phyloP scores from a whole-genome alignment of 2,329 filamentous ascomycete genomes.

The Pestalotiopsis fici region DNA sequence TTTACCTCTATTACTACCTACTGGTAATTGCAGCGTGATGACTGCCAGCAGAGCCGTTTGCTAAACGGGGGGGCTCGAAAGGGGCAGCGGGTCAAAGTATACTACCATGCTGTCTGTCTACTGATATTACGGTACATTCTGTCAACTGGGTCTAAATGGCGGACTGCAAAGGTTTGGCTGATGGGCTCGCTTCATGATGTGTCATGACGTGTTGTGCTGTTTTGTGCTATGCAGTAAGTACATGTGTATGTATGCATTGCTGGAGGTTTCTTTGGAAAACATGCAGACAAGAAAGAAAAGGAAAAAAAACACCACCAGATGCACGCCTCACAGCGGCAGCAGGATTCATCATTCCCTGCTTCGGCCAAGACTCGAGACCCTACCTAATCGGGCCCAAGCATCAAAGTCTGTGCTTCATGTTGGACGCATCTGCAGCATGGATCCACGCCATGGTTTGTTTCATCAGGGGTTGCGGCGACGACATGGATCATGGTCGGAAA shows the following conservation, averaged over 20 bases:
- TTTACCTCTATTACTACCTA: neutral
- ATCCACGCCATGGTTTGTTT: slow-evolving; percentile 11
- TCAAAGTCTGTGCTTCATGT: slow-evolving; percentile 9
- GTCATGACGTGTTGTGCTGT: neutral
- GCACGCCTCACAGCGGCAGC: neutral
- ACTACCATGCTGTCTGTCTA: neutral
- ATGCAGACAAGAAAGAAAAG: neutral
- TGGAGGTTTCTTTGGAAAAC: too few relatives aligned
- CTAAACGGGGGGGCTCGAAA: neutral
- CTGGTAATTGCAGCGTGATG: neutral
- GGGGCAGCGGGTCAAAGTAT: neutral
- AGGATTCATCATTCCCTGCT: neutral
- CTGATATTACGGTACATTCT: neutral
- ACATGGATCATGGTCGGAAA: slow-evolving; percentile 4
- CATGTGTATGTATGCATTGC: neutral
- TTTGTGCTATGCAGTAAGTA: neutral
- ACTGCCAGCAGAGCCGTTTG: neutral
- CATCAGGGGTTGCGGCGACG: slow-evolving; percentile 6
- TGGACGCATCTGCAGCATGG: slow-evolving; percentile 7
- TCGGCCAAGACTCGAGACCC: neutral
- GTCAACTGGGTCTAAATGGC: neutral
- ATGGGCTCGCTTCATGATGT: neutral
- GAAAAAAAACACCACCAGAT: neutral
- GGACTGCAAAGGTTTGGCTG: neutral
- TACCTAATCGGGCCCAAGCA: neutral